Evolutionary conservation across 2,329 filamentous ascomycete species (phyloP), one percentile per base, ranked within the genome.

Genomic region (Leptographium lundbergii): DNA sequence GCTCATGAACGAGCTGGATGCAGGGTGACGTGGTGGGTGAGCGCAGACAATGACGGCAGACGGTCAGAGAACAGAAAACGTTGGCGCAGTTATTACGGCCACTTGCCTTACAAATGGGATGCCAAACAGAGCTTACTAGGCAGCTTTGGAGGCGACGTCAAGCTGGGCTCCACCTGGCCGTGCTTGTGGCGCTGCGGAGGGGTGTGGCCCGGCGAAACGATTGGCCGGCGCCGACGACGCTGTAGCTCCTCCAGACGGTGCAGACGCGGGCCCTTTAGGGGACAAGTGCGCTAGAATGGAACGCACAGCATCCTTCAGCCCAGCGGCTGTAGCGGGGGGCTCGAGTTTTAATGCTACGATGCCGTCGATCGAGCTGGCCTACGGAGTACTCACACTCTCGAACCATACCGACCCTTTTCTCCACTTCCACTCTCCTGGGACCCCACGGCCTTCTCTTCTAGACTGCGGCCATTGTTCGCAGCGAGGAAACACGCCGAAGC

Each of bases 81-180:
- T 39, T 42, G 17, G 39, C 39, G 39, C 13, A 9, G 6, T 4
- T 45, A 19, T 4, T 45, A 1, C 42, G n/a, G 42, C 42, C n/a
- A n/a, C 42, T n/a, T 19, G 45, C 3, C 45, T 9, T 22, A 5
- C 24, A 39, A 57, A 54, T 27, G 53, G 36, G 19, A 14, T 13
- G 50, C 34, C 14, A 13, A 19, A n/a, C 29, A 10, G 48, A 48
- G 27, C 36, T 47, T 22, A 59, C 53, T 57, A 60, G 61, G 61
- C 61, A 62, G 57, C 61, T 61, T 42, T 59, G 39, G 14, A 53
- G 61, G 50, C 58, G 57, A 61, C 61, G 61, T 61, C 59, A 62
- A 62, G 57, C 59, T 57, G 45, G 13, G 11, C 11, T n/a, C 27
- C 36, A 14, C 22, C 39, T 19, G 34, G 54, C 54, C 47, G 42